These are phyloP conservation scores for Astrothelium subdiscretum DNA, from an alignment of 495 filamentous ascomycete genomes.

Conservation along the genomic window DNA sequence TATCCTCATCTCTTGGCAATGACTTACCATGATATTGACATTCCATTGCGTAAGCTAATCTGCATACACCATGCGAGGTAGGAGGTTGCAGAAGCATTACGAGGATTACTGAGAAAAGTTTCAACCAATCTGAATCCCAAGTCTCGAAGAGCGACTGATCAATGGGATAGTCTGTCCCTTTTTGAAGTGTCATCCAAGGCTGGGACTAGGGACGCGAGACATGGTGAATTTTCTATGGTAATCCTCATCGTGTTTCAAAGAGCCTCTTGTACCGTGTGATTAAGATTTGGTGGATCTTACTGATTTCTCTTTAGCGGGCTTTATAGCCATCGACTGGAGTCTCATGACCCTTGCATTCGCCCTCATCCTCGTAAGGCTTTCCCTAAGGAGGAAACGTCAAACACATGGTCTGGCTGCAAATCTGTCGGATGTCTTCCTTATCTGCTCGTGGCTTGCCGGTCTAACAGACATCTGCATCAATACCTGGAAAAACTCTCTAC, in stretches of 20 bases:
- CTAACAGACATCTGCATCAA: constrained; percentile 27
- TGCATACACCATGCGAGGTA: neutral
- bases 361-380: constrained; percentile 24
- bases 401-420: constrained; percentile 12
- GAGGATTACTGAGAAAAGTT: too few species aligned
- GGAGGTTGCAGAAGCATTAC: neutral
- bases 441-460: constrained; percentile 26
- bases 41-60: constrained; percentile 16
- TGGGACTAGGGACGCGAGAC: too few species aligned
- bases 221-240: neutral
- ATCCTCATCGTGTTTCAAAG: neutral
- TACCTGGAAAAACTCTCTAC: constrained; percentile 27
- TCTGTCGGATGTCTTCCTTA: constrained; percentile 24
- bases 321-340: constrained; percentile 28
- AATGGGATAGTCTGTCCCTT: too few species aligned
- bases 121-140: too few species aligned
- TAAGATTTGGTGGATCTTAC: neutral
- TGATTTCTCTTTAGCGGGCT: constrained; percentile 16
- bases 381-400: constrained; percentile 17
- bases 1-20: neutral
- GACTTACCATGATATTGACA: constrained; percentile 18
- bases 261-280: neutral
- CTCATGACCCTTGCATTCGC: constrained; percentile 26
- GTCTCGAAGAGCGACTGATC: too few species aligned
- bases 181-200: neutral